Conservation (phyloP, 2,329 filamentous ascomycete genomes). For the Colletotrichum cuscutae region DNA sequence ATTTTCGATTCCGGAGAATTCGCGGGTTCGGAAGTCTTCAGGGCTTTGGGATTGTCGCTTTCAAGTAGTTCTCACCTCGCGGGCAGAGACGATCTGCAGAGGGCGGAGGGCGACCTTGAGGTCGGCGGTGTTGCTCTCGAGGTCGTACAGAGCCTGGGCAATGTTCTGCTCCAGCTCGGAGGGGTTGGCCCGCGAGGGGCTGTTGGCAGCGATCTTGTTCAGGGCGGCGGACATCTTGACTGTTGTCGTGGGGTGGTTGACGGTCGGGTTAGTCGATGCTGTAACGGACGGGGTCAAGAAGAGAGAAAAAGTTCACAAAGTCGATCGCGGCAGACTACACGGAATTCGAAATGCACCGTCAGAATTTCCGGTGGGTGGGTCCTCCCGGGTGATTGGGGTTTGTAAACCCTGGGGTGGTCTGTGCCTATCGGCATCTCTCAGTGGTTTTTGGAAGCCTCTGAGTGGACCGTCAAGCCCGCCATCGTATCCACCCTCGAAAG, state of each 20-base stretch:
- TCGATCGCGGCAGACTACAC: background rate
- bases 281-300: conserved; percentile 28
- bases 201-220: conserved; percentile 99
- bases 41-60: conserved; percentile 38
- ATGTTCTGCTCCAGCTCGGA: conserved; percentile 98
- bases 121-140: conserved; percentile 99
- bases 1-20: conserved; percentile 13
- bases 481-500: rapidly evolving
- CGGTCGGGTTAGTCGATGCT: conserved; percentile 33
- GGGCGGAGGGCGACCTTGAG: conserved; percentile 96
- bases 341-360: background rate
- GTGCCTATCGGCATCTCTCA: background rate
- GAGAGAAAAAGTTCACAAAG: background rate
- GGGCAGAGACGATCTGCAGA: conserved; percentile 98
- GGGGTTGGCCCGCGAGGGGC: conserved; percentile 93
- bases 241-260: conserved; percentile 43
- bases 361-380: conserved; percentile 5
- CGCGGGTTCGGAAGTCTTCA: background rate
- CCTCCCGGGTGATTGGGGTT: conserved; percentile 36
- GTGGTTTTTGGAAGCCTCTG: background rate
- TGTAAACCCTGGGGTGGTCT: conserved; percentile 35
- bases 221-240: conserved; percentile 77
- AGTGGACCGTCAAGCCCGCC: background rate
- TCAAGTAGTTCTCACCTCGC: conserved; percentile 85
- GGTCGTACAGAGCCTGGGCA: conserved; percentile 96